Conservation (phyloP, 2,329 filamentous ascomycete genomes). For the Domatiomyces globalis region DNA sequence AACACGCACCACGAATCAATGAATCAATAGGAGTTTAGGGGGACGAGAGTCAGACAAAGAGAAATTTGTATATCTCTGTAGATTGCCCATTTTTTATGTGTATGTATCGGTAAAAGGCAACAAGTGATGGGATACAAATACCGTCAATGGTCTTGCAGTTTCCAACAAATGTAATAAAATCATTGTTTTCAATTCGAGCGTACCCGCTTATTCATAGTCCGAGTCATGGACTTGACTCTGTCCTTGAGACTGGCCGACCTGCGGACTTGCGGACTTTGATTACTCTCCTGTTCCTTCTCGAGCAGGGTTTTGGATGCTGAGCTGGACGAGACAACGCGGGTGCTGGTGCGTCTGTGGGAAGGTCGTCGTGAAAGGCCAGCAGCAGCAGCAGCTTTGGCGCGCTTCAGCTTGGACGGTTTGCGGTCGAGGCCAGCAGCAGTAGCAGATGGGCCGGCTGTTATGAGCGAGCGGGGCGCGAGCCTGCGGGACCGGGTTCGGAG, state of each 20-base stretch:
- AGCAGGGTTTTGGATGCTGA: not conserved
- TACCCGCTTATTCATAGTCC: conserved; percentile 1
- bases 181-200: not conserved
- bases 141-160: no score
- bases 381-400: not conserved
- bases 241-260: not conserved
- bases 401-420: conserved; percentile 11
- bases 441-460: not conserved
- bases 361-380: not conserved
- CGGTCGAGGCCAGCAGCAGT: conserved; percentile 3
- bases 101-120: no score
- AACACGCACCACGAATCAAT: no score
- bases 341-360: not conserved
- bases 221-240: not conserved
- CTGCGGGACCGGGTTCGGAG: conserved; percentile 7
- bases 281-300: not conserved
- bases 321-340: not conserved
- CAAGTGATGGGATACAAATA: no score
- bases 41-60: no score
- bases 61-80: no score
- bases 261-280: not conserved
- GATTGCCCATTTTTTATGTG: no score
- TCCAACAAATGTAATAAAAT: no score
- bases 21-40: no score
- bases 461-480: conserved; percentile 5